Conservation (phyloP, 1,284 basidiomycete species). For the Leccinum subfulvum region DNA sequence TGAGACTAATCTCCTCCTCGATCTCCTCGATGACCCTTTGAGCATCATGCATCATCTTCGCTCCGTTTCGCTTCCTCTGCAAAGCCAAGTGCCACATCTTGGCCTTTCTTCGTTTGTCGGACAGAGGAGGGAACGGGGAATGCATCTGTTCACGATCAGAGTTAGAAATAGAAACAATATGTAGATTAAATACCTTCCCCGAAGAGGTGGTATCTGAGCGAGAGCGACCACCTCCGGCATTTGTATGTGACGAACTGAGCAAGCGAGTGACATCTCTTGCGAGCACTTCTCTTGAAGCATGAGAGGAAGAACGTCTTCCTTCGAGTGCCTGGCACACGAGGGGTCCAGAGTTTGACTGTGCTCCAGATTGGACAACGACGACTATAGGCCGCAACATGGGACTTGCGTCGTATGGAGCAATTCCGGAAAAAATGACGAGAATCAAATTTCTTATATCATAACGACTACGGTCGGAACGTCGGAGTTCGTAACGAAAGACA, state of each 20-base stretch:
- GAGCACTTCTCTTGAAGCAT: neutral
- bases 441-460: neutral
- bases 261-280: neutral
- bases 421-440: neutral
- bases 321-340: neutral
- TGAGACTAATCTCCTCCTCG: neutral
- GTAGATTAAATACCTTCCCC: neutral
- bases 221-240: neutral
- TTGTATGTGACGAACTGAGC: neutral
- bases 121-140: neutral
- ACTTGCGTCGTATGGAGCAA: no score
- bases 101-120: constrained; percentile 4
- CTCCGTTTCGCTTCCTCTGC: neutral
- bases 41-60: constrained; percentile 3
- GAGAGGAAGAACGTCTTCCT: neutral
- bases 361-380: neutral
- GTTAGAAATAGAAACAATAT: neutral
- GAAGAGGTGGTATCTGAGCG: neutral
- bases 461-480: neutral
- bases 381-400: neutral
- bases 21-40: constrained; percentile 1
- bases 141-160: neutral
- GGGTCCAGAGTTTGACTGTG: neutral
- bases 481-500: neutral
- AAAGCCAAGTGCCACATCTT: neutral